Percentiles rank a stretch among this genome's conserved stretches.
These are phyloP conservation scores for Ogataea pini DNA, from an alignment of 805 yeast species.

Conservation along the genomic window DNA sequence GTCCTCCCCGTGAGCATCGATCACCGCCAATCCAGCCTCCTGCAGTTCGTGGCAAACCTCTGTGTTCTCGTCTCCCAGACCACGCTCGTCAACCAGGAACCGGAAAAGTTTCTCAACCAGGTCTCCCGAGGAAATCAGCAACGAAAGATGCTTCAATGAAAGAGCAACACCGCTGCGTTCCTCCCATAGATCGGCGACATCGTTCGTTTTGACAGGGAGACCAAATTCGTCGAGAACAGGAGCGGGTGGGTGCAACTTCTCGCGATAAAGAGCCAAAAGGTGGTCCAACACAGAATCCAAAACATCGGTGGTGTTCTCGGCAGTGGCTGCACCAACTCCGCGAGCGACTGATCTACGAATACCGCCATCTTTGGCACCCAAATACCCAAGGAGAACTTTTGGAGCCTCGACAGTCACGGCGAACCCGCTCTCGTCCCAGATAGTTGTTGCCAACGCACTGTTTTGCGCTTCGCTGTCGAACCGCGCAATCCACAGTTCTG, in stretches of 20 bases:
- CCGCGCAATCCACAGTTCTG: constrained; percentile 73
- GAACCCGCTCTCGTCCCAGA: constrained; percentile 79
- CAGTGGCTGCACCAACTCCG: constrained; percentile 63
- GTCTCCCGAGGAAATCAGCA: constrained; percentile 40
- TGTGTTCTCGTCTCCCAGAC: constrained; percentile 73
- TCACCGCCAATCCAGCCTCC: constrained; percentile 81
- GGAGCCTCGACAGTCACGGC: constrained; percentile 48
- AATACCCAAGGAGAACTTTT: constrained; percentile 45
- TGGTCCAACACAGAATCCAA: constrained; percentile 41
- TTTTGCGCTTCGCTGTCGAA: constrained; percentile 70
- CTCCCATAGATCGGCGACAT: constrained; percentile 79
- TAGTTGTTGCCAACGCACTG: constrained; percentile 68
- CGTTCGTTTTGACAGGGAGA: constrained; percentile 62
- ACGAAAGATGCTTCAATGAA: constrained; percentile 57
- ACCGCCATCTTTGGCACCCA: constrained; percentile 61
- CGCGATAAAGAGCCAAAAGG: constrained; percentile 57
- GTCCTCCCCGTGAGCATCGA: constrained; percentile 62
- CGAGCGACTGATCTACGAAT: constrained; percentile 72
- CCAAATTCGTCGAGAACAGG: constrained; percentile 81
- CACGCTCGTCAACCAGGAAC: constrained; percentile 57
- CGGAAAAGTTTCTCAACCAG: constrained; percentile 56
- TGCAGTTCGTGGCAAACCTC: constrained; percentile 80
- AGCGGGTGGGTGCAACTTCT: constrained; percentile 70
- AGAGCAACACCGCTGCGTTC: constrained; percentile 76
- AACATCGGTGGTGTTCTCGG: constrained; percentile 24